phyloP scores from a whole-genome alignment of 2,329 filamentous ascomycete genomes.

The Hymenotorrendiella dingleyae region DNA sequence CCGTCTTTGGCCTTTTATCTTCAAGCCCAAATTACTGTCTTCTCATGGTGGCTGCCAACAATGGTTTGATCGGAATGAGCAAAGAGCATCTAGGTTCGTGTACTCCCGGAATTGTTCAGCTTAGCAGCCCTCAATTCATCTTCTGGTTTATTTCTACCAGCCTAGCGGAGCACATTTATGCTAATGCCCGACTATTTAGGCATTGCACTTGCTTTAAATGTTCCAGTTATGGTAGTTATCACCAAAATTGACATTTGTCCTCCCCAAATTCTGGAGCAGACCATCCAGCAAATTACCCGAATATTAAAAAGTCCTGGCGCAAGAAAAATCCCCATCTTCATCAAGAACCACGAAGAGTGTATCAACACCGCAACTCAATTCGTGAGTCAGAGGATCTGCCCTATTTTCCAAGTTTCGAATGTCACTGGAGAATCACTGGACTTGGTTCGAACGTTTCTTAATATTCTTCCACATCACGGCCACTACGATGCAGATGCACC shows the following conservation, averaged over 20 bases:
- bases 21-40: constrained; percentile 96
- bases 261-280: constrained; percentile 90
- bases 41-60: constrained; percentile 97
- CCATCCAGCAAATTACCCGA: constrained; percentile 81
- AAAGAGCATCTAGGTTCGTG: constrained; percentile 96
- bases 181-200: no score
- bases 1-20: constrained; percentile 89
- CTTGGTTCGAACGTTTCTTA: constrained; percentile 85
- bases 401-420: constrained; percentile 96
- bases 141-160: no score
- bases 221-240: constrained; percentile 94
- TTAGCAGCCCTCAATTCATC: no score
- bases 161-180: no score
- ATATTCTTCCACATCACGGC: constrained; percentile 90
- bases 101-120: no score
- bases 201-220: constrained; percentile 88
- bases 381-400: constrained; percentile 89
- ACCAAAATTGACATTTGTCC: constrained; percentile 99
- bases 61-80: constrained; percentile 95
- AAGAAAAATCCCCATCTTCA: constrained; percentile 91
- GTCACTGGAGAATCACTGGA: constrained; percentile 90
- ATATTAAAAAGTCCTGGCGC: constrained; percentile 93
- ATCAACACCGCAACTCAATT: constrained; percentile 96
- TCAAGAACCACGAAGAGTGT: constrained; percentile 85
- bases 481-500: constrained; percentile 83